Evolutionary conservation across 257 asterid genomes (phyloP).

Genomic region (Penstemon eatonii): DNA sequence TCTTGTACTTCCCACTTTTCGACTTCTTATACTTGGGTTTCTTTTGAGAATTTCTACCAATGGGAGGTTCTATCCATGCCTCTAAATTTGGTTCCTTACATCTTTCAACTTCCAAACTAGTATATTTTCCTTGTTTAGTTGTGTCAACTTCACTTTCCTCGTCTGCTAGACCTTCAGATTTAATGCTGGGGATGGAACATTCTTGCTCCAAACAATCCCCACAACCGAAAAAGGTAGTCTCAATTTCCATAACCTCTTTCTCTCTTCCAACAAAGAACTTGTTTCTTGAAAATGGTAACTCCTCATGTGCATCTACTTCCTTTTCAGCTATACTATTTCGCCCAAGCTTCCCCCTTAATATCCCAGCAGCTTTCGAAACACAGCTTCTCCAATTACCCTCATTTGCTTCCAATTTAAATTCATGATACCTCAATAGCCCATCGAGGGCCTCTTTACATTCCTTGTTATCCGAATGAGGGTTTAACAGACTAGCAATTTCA

Average conservation of each 20-base stretch:
- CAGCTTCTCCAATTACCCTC: slow-evolving; percentile 77
- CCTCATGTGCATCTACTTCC: slow-evolving; percentile 49
- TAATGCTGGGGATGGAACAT: slow-evolving; percentile 17
- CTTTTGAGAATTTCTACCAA: slow-evolving; percentile 50
- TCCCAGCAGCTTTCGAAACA: slow-evolving; percentile 54
- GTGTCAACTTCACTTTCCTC: slow-evolving; percentile 52
- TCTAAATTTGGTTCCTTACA: slow-evolving; percentile 61
- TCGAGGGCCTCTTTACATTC: slow-evolving; percentile 69
- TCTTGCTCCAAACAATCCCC: slow-evolving; percentile 61
- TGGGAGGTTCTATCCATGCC: slow-evolving; percentile 63
- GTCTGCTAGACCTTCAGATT: slow-evolving; percentile 56
- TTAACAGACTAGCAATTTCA: slow-evolving; percentile 41
- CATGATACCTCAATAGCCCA: slow-evolving; percentile 59
- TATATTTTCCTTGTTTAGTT: slow-evolving; percentile 40
- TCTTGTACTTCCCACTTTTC: slow-evolving; percentile 56
- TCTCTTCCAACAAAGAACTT: slow-evolving; percentile 67
- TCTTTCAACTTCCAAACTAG: slow-evolving; percentile 61
- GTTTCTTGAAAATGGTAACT: slow-evolving; percentile 71
- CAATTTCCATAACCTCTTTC: slow-evolving; percentile 65
- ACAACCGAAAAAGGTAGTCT: slow-evolving; percentile 62
- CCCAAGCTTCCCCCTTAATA: slow-evolving; percentile 72
- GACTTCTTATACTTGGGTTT: slow-evolving; percentile 53
- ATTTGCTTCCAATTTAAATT: slow-evolving; percentile 57
- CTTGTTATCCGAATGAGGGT: slow-evolving; percentile 49
- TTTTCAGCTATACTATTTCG: slow-evolving; percentile 63